A percentile compares a stretch with the other conserved stretches of the same genome.
Conservation (phyloP, 148 eudicot species). For the Amaranthus palmeri region DNA sequence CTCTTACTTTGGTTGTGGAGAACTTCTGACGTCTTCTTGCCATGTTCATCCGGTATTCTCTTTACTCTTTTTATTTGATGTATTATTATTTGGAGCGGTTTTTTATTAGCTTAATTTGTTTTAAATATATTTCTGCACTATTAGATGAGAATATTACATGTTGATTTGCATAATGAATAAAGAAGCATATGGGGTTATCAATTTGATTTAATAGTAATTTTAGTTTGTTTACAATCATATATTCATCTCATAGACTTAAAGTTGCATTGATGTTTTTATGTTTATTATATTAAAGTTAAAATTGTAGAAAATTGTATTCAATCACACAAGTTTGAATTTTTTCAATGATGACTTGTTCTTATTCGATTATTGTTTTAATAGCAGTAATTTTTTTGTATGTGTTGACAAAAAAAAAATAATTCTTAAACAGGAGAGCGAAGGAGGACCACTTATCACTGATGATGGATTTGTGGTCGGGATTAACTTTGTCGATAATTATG, state of each 20-base stretch:
- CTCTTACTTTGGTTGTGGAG: constrained; percentile 1
- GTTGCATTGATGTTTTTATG: too few species aligned
- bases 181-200: too few species aligned
- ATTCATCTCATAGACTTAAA: too few species aligned
- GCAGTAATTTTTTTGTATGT: background rate
- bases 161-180: too few species aligned
- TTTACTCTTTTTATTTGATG: background rate
- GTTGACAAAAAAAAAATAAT: background rate
- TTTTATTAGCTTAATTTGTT: too few species aligned
- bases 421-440: background rate
- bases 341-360: background rate
- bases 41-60: background rate
- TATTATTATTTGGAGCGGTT: background rate
- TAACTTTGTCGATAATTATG: background rate
- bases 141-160: too few species aligned
- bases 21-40: background rate
- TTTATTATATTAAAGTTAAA: too few species aligned
- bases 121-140: too few species aligned
- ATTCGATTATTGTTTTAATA: background rate
- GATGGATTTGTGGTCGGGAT: background rate
- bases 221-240: too few species aligned
- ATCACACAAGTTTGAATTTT: background rate
- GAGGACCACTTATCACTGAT: background rate
- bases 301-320: background rate
- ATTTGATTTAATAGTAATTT: too few species aligned